These are phyloP conservation scores for Trichoderma sp. DNA, from an alignment of 2,329 filamentous ascomycete genomes.

Conservation along the genomic window DNA sequence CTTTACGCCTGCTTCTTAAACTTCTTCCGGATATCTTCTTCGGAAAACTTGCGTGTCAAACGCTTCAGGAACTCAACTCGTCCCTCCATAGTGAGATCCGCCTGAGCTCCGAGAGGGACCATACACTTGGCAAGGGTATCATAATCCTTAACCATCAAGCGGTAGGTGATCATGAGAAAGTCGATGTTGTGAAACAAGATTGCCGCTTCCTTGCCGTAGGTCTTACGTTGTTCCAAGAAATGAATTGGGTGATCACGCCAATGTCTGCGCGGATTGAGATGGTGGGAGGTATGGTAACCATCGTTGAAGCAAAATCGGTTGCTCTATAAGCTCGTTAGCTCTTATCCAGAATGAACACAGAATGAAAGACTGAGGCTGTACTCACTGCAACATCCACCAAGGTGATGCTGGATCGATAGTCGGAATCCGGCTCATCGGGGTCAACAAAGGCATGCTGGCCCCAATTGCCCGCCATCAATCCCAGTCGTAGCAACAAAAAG, in stretches of 20 bases:
- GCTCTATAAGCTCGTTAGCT: conserved; percentile 48
- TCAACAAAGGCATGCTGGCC: conserved; percentile 82
- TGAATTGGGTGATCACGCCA: conserved; percentile 78
- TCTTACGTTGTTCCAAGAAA: conserved; percentile 67
- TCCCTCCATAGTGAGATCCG: conserved; percentile 62
- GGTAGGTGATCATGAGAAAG: conserved; percentile 72
- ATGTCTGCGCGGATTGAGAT: conserved; percentile 73
- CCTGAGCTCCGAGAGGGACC: conserved; percentile 72
- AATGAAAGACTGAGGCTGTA: conserved; percentile 18
- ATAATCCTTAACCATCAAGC: conserved; percentile 70
- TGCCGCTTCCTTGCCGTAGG: conserved; percentile 64
- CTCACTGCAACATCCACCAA: conserved; percentile 74
- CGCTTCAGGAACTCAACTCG: conserved; percentile 59
- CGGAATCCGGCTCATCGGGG: conserved; percentile 69
- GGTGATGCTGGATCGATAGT: conserved; percentile 76
- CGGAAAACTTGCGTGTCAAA: conserved; percentile 64
- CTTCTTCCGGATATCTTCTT: conserved; percentile 61
- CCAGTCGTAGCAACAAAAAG: conserved; percentile 63
- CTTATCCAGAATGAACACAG: not conserved
- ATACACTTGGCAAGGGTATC: conserved; percentile 64
- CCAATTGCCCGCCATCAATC: conserved; percentile 81
- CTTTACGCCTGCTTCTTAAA: conserved; percentile 38
- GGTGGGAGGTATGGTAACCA: conserved; percentile 78
- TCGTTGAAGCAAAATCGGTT: conserved; percentile 83
- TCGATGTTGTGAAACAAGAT: conserved; percentile 80